phyloP scores from a whole-genome alignment of 2,329 filamentous ascomycete genomes.

The Ophiostoma fasciatum region DNA sequence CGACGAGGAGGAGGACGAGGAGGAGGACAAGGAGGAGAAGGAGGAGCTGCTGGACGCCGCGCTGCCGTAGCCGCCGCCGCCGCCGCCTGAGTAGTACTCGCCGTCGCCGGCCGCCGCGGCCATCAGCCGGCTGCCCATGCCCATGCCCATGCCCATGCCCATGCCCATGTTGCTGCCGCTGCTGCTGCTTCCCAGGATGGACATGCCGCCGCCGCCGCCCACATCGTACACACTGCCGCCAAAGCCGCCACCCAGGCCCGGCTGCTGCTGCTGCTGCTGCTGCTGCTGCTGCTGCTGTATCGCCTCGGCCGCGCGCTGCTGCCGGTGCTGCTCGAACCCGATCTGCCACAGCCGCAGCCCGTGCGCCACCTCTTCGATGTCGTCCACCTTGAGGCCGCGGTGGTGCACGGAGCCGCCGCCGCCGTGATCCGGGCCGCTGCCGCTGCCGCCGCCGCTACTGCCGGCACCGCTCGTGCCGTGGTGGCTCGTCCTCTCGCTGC shows the following conservation, averaged over 20 bases:
- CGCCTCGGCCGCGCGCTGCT: slow-evolving; percentile 33
- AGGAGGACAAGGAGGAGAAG: slow-evolving; percentile 18
- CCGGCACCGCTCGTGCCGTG: too few species aligned
- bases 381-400: slow-evolving; percentile 32
- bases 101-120: too few species aligned
- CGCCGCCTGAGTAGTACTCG: not conserved
- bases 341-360: slow-evolving; percentile 43
- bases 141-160: too few species aligned
- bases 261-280: slow-evolving; percentile 1
- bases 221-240: too few species aligned
- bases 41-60: too few species aligned
- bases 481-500: too few species aligned
- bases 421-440: slow-evolving; percentile 24
- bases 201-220: too few species aligned
- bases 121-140: too few species aligned
- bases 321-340: slow-evolving; percentile 41
- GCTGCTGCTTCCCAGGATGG: too few species aligned
- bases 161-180: slow-evolving; percentile 1
- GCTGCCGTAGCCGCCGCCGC: too few species aligned
- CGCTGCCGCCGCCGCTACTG: slow-evolving; percentile 8
- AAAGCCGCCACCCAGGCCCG: too few species aligned
- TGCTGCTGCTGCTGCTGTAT: slow-evolving; percentile 20
- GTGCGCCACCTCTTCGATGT: slow-evolving; percentile 40
- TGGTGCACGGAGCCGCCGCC: too few species aligned
- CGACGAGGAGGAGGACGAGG: slow-evolving; percentile 16